Conservation (phyloP, 2,329 filamentous ascomycete species). For the Aspergillus sp. region DNA sequence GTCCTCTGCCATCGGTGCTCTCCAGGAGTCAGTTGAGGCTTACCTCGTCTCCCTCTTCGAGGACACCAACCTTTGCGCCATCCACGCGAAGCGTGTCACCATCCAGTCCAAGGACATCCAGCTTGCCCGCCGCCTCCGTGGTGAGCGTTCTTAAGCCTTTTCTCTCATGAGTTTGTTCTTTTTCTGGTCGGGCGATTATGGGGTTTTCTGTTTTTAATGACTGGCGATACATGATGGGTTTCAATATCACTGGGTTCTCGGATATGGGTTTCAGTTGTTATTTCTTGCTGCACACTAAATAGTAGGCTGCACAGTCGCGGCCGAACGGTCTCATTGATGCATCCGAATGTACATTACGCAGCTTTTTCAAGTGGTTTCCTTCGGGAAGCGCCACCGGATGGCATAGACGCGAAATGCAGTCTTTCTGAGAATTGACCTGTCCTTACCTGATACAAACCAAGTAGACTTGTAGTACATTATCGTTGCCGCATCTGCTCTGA, state of each 20-base stretch:
- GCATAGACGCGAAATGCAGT: conserved; percentile 35
- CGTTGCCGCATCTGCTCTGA: too few species aligned
- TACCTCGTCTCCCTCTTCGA: conserved; percentile 98
- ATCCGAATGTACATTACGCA: conserved; percentile 34
- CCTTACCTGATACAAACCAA: not conserved
- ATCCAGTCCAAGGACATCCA: conserved; percentile 95
- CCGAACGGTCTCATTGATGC: conserved; percentile 28
- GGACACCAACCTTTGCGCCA: conserved; percentile 97
- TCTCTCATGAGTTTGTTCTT: conserved; percentile 26
- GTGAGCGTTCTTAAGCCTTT: conserved; percentile 73
- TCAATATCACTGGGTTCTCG: conserved; percentile 40
- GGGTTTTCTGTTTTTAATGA: conserved; percentile 39
- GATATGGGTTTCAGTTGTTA: conserved; percentile 33
- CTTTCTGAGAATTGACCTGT: conserved; percentile 23
- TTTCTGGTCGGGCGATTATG: conserved; percentile 38
- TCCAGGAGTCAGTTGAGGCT: conserved; percentile 98
- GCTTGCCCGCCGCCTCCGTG: conserved; percentile 89
- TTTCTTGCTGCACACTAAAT: conserved; percentile 28
- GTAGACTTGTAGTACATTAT: too few species aligned
- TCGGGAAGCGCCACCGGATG: conserved; percentile 31
- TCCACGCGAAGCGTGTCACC: conserved; percentile 98
- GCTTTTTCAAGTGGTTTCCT: conserved; percentile 25
- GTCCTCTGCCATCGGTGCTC: conserved; percentile 92
- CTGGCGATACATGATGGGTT: conserved; percentile 45
- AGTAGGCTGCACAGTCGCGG: conserved; percentile 26